These are phyloP conservation scores for Nepenthes mirabilis DNA, from an alignment of 148 eudicot species.

Conservation along the genomic window DNA sequence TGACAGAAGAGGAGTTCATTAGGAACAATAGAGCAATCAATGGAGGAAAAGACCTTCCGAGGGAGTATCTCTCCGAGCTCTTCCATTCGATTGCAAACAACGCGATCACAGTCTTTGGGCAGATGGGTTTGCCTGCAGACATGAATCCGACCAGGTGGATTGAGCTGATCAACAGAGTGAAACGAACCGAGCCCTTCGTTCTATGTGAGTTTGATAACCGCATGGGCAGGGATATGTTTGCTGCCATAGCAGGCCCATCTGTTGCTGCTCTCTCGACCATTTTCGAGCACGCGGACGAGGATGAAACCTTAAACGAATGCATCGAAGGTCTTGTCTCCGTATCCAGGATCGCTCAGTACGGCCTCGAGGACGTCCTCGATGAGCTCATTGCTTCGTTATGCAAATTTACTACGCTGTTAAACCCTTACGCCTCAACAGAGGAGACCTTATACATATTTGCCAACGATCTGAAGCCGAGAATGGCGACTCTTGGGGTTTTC, in stretches of 20 bases:
- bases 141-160: slow-evolving; percentile 87
- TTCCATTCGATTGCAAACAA: slow-evolving; percentile 68
- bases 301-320: slow-evolving; percentile 71
- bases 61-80: slow-evolving; percentile 70
- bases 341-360: slow-evolving; percentile 62
- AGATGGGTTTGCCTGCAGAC: slow-evolving; percentile 27
- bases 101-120: slow-evolving; percentile 40
- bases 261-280: slow-evolving; percentile 75
- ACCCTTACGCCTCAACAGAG: slow-evolving; percentile 90
- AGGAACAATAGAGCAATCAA: slow-evolving; percentile 82
- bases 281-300: slow-evolving; percentile 85
- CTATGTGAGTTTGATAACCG: slow-evolving; percentile 47
- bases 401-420: slow-evolving; percentile 72
- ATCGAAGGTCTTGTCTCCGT: slow-evolving; percentile 71
- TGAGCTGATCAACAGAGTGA: slow-evolving; percentile 56
- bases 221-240: slow-evolving; percentile 88
- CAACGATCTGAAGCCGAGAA: slow-evolving; percentile 80
- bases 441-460: slow-evolving; percentile 81
- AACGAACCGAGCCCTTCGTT: slow-evolving; percentile 28
- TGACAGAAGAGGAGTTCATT: slow-evolving; percentile 96
- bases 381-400: slow-evolving; percentile 81
- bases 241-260: slow-evolving; percentile 73
- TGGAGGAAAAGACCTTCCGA: slow-evolving; percentile 79
- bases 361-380: slow-evolving; percentile 72
- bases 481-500: slow-evolving; percentile 86